A percentile compares a stretch with the other conserved stretches of the same genome.
Evolutionary conservation across 805 yeast genomes (phyloP).

Genomic region (Candida morakotiae): DNA sequence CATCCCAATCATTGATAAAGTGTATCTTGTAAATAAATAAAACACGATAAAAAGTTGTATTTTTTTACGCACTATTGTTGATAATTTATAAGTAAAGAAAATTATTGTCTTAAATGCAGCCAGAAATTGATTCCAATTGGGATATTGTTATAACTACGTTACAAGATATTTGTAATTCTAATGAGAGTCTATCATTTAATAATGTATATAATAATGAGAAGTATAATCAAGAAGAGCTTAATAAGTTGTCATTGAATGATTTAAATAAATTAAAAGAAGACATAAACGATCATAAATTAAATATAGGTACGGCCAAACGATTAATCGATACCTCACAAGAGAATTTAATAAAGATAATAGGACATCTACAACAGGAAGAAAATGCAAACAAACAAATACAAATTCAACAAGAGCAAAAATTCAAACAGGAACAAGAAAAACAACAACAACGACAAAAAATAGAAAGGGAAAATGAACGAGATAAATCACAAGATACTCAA

Average conservation of each 20-base stretch:
- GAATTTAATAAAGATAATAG: constrained; percentile 46
- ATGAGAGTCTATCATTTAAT: constrained; percentile 53
- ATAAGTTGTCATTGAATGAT: constrained; percentile 33
- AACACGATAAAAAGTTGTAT: too few species aligned
- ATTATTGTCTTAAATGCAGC: constrained; percentile 7
- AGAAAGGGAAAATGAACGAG: background rate
- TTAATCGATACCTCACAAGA: constrained; percentile 36
- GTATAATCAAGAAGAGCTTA: constrained; percentile 19
- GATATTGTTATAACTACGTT: constrained; percentile 61
- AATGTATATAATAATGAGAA: constrained; percentile 19
- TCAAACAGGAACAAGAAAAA: constrained; percentile 3
- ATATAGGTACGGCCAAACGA: constrained; percentile 47
- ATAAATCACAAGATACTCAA: background rate
- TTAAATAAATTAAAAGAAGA: constrained; percentile 37
- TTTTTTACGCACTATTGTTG: too few species aligned
- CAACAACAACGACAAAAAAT: too few species aligned
- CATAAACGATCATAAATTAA: constrained; percentile 51
- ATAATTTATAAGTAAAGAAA: too few species aligned
- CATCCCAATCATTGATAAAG: too few species aligned
- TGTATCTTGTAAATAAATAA: too few species aligned
- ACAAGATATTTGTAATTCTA: constrained; percentile 64
- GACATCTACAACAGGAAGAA: constrained; percentile 18
- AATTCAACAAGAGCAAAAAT: constrained; percentile 4
- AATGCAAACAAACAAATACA: constrained; percentile 14
- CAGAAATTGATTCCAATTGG: constrained; percentile 60